Conservation (phyloP, 345 rosid species). For the Eucalyptus cloeziana region DNA sequence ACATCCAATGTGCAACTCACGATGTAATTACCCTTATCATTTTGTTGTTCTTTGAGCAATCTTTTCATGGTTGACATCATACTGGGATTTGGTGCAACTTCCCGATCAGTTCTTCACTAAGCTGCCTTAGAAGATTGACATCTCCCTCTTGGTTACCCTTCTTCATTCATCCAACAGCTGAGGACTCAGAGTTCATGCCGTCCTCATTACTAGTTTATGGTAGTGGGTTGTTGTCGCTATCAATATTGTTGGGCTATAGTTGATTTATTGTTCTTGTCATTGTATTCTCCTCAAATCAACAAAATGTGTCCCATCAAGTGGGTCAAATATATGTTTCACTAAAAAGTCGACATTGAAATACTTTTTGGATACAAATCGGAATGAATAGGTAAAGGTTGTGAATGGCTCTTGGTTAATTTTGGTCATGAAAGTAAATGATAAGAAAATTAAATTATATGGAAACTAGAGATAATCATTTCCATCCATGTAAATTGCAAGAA, state of each 20-base stretch:
- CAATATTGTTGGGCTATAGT: not conserved
- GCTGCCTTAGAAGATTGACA: too few species aligned
- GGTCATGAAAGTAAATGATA: not conserved
- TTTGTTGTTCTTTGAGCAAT: too few species aligned
- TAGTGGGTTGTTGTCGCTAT: too few species aligned
- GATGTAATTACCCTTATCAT: too few species aligned
- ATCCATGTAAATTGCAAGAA: not conserved
- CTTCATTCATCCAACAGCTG: too few species aligned
- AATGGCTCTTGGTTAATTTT: not conserved
- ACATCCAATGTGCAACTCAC: too few species aligned
- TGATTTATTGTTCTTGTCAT: not conserved
- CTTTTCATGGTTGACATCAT: too few species aligned
- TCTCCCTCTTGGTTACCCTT: too few species aligned
- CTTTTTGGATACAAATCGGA: not conserved
- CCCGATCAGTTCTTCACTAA: too few species aligned
- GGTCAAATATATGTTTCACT: not conserved
- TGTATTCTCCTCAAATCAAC: not conserved
- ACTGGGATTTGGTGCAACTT: too few species aligned
- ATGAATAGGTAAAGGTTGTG: not conserved
- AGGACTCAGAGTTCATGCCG: too few species aligned
- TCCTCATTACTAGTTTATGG: too few species aligned
- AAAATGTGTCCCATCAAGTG: not conserved
- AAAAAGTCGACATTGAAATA: not conserved
- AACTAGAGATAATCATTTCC: not conserved
- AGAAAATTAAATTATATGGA: not conserved